A percentile compares a stretch with the other conserved stretches of the same genome.
Conservation (phyloP, 257 asterid genomes). For the Schizonepeta tenuifolia region DNA sequence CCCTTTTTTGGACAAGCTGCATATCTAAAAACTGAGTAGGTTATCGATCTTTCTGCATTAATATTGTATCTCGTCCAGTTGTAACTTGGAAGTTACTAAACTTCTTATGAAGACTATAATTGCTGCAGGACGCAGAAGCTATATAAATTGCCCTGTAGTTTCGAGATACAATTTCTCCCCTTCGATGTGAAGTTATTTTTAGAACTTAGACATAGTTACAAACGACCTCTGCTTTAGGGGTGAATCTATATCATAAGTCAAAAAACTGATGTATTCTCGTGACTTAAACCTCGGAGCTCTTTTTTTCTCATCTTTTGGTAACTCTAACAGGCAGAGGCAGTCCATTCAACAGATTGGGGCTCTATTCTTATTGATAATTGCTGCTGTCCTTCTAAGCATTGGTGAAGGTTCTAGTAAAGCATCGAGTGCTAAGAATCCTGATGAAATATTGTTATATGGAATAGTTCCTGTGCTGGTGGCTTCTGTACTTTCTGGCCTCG, state of each 20-base stretch:
- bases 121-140: constrained; percentile 17
- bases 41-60: constrained; percentile 19
- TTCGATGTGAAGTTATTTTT: constrained; percentile 13
- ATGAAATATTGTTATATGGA: constrained; percentile 79
- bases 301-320: constrained; percentile 22
- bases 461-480: constrained; percentile 88
- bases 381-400: constrained; percentile 81
- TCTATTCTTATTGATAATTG: constrained; percentile 82
- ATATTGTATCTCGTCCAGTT: constrained; percentile 18
- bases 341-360: constrained; percentile 94
- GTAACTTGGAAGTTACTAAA: constrained; percentile 21
- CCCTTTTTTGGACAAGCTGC: constrained; percentile 24
- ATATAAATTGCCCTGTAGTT: not conserved
- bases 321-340: constrained; percentile 75
- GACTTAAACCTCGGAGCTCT: constrained; percentile 13
- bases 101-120: not conserved
- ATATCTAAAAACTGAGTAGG: constrained; percentile 2
- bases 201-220: not conserved
- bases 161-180: constrained; percentile 7
- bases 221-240: constrained; percentile 7
- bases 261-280: not conserved
- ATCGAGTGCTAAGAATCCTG: constrained; percentile 61
- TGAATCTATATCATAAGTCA: constrained; percentile 2
- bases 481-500: constrained; percentile 95
- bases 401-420: constrained; percentile 95